Base-by-base conservation (phyloP, 2,329 filamentous ascomycete genomes). In the Didymellaceae sp. region DNA sequence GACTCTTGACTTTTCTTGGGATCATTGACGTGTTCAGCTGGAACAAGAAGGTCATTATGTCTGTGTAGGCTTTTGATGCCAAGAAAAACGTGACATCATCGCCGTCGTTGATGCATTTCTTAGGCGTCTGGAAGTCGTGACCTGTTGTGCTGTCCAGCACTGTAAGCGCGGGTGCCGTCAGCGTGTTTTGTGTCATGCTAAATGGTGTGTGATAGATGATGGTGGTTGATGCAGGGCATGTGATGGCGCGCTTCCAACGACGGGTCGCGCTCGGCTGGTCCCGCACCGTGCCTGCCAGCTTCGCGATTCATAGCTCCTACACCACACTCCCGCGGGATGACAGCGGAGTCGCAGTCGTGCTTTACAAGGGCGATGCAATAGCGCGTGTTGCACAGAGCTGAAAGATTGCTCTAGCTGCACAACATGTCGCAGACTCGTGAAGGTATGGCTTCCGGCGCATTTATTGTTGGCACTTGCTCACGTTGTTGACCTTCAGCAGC, bases 1-100 rank as follows among this genome's bases (percentile, higher is more conserved):
- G 70, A 28, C 74, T 68, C 2, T 67, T 52, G 2, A 68, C 62
- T 59, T 81, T 86, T 16, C 84, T 79, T 0, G 93, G 92, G 59
- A 93, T 89, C 75, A 97, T 85, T 9, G 92, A 83, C 50, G 87
- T 85, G 72, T 96, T 97, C 39, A 99, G 85, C 75, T 97, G 94
- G 59, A 96, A 80, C 37, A 97, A 78, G 71, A 96, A 97, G 37
- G 84, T 82, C 73, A 90, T 88, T 45, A 99, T 89, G 68, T 97
- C 91, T 51, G 85, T 82, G 75, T 97, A 97, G 34, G 91, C 94
- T 60, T 83, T 84, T 39, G 90, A 91, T 7, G 81, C 82, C 44
- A 96, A 83, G 73, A 97, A 99, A 56, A 82, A 83, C 16, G 83
- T 74, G 45, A 99, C 89, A 79, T 97, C 91, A 52, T 86, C 78